phyloP scores from a whole-genome alignment of 495 filamentous ascomycete genomes.

The Penicillium angulare region DNA sequence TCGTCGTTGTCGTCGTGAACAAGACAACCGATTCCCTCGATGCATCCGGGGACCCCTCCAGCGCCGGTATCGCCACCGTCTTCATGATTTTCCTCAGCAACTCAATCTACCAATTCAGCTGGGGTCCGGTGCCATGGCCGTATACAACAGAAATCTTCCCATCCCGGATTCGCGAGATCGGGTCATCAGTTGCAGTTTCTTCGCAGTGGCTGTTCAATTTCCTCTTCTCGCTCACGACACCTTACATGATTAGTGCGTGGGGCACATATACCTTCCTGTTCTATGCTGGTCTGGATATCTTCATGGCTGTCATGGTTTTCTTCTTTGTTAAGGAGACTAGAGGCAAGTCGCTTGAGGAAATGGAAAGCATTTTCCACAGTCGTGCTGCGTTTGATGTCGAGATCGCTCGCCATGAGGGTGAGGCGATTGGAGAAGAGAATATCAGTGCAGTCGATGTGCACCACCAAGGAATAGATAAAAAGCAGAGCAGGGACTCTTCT shows the following conservation, averaged over 20 bases:
- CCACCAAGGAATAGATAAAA: constrained; percentile 2
- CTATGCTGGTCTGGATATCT: constrained; percentile 32
- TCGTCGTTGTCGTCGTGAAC: constrained; percentile 46
- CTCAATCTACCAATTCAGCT: constrained; percentile 46
- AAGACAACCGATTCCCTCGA: constrained; percentile 30
- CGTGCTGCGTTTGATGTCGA: constrained; percentile 27
- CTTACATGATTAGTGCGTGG: constrained; percentile 45
- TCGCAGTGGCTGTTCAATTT: constrained; percentile 54
- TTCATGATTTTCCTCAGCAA: constrained; percentile 51
- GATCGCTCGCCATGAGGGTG: constrained; percentile 12
- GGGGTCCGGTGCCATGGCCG: constrained; percentile 53
- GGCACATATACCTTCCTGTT: constrained; percentile 51
- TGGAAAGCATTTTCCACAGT: constrained; percentile 36
- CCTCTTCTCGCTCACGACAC: constrained; percentile 48
- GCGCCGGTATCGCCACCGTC: constrained; percentile 45
- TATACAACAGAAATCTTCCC: constrained; percentile 53
- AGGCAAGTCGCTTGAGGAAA: constrained; percentile 47
- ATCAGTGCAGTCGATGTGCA: constrained; percentile 16
- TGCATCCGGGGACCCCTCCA: constrained; percentile 25
- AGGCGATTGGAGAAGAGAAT: constrained; percentile 5
- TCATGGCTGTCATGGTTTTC: constrained; percentile 53
- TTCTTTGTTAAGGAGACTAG: constrained; percentile 64
- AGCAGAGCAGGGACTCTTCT: constrained; percentile 4
- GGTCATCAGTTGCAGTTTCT: constrained; percentile 39
- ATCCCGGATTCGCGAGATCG: constrained; percentile 45